Evolutionary conservation across 192 early-diverging fungal genomes (phyloP).

Genomic region (Backusella circina): DNA sequence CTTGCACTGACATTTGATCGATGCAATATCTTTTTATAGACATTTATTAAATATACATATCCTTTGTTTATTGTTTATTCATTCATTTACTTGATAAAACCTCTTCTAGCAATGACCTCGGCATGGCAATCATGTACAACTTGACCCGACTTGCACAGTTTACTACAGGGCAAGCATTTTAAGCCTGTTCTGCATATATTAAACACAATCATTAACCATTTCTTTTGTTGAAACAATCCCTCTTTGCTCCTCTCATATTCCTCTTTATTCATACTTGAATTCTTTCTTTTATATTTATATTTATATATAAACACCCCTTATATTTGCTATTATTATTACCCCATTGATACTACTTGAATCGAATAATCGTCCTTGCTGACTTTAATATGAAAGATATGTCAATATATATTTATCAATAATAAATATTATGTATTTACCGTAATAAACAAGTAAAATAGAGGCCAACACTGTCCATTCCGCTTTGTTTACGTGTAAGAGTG

Average conservation of each 20-base stretch:
- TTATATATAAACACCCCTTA: neutral
- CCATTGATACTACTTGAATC: constrained; percentile 17
- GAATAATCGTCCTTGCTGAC: constrained; percentile 14
- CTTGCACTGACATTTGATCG: neutral
- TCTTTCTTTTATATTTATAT: neutral
- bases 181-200: constrained; percentile 66
- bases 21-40: neutral
- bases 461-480: constrained; percentile 87
- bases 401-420: neutral
- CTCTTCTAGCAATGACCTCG: constrained; percentile 81
- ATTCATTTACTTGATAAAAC: constrained; percentile 58
- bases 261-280: neutral
- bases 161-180: constrained; percentile 70
- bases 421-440: neutral
- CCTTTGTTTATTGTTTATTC: neutral
- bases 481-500: constrained; percentile 43
- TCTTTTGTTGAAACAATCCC: no score
- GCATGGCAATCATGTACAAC: constrained; percentile 83
- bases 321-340: neutral
- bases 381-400: neutral
- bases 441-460: constrained; percentile 54
- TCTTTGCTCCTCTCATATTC: neutral
- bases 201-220: neutral
- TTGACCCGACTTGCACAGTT: constrained; percentile 59
- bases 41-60: neutral